Conservation (phyloP, 352 stramenopile species). For the Pythium vanterpoolii region DNA sequence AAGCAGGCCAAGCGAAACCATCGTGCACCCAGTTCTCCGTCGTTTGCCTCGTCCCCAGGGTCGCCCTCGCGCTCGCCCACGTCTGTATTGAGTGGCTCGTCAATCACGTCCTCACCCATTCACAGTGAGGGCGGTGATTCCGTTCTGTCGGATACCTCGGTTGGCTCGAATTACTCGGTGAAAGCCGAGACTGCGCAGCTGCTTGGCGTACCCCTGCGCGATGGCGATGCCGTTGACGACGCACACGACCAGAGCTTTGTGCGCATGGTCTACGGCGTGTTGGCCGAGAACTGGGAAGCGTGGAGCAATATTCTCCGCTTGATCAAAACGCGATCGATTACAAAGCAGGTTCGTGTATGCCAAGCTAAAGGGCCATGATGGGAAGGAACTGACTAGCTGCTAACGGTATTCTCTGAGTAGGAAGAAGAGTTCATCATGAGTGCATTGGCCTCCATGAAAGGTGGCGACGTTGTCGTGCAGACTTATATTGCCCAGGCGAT, state of each 20-base stretch:
- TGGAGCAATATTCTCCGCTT: slow-evolving; percentile 82
- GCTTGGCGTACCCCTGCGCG: slow-evolving; percentile 72
- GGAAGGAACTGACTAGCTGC: background rate
- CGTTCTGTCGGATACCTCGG: slow-evolving; percentile 48
- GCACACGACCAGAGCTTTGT: slow-evolving; percentile 57
- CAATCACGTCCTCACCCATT: slow-evolving; percentile 55
- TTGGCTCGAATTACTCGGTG: slow-evolving; percentile 76
- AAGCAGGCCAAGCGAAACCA: slow-evolving; percentile 72
- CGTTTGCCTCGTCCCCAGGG: slow-evolving; percentile 64
- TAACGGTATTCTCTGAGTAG: slow-evolving; percentile 24
- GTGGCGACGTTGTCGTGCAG: slow-evolving; percentile 45
- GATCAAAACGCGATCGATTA: slow-evolving; percentile 70
- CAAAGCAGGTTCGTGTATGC: slow-evolving; percentile 49
- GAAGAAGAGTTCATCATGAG: slow-evolving; percentile 80
- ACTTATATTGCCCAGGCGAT: slow-evolving; percentile 79
- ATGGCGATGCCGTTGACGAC: slow-evolving; percentile 53
- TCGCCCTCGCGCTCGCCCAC: slow-evolving; percentile 65
- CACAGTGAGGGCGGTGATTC: slow-evolving; percentile 63
- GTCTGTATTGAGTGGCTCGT: slow-evolving; percentile 43
- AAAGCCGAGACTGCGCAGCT: slow-evolving; percentile 75
- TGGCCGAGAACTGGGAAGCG: slow-evolving; percentile 82
- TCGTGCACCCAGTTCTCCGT: slow-evolving; percentile 59
- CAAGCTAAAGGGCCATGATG: background rate
- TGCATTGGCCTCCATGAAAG: slow-evolving; percentile 69
- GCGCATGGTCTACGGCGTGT: slow-evolving; percentile 61